phyloP scores from a whole-genome alignment of 345 rosid genomes.

The Jatropha curcas region DNA sequence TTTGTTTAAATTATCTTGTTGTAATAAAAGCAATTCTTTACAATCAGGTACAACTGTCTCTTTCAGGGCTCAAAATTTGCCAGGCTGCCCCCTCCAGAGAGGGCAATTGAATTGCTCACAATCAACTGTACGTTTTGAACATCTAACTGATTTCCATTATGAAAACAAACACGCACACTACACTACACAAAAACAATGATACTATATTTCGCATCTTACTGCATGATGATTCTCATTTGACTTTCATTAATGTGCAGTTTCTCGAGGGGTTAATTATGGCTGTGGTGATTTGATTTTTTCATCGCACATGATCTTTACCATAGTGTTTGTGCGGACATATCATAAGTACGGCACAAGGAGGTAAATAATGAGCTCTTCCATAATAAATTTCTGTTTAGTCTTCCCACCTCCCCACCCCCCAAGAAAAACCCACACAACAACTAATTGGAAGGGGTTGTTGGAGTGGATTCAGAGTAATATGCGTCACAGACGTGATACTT shows the following conservation, averaged over 20 bases:
- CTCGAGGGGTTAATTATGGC: constrained; percentile 83
- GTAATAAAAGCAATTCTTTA: constrained; percentile 16
- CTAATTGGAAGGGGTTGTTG: not conserved
- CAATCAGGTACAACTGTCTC: constrained; percentile 25
- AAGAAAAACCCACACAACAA: too few species aligned
- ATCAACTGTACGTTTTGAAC: constrained; percentile 58
- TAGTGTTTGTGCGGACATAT: constrained; percentile 84
- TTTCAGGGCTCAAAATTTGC: constrained; percentile 82
- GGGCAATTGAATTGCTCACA: constrained; percentile 58
- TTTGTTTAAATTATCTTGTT: not conserved
- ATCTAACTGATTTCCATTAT: not conserved
- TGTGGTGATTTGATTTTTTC: constrained; percentile 98
- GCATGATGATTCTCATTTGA: constrained; percentile 15
- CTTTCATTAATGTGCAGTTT: constrained; percentile 58
- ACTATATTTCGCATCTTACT: not conserved
- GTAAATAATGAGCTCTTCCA: too few species aligned
- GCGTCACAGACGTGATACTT: not conserved
- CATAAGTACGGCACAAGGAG: constrained; percentile 90
- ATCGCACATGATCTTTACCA: constrained; percentile 95
- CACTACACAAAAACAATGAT: too few species aligned
- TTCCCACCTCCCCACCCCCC: too few species aligned
- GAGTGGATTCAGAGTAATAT: not conserved
- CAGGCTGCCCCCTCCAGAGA: constrained; percentile 72
- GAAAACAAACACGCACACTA: not conserved
- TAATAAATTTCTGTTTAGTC: too few species aligned